Evolutionary conservation across 1,284 basidiomycete genomes (phyloP), one percentile per base, ranked within the genome.

Genomic region (Cutaneotrichosporon sp.): DNA sequence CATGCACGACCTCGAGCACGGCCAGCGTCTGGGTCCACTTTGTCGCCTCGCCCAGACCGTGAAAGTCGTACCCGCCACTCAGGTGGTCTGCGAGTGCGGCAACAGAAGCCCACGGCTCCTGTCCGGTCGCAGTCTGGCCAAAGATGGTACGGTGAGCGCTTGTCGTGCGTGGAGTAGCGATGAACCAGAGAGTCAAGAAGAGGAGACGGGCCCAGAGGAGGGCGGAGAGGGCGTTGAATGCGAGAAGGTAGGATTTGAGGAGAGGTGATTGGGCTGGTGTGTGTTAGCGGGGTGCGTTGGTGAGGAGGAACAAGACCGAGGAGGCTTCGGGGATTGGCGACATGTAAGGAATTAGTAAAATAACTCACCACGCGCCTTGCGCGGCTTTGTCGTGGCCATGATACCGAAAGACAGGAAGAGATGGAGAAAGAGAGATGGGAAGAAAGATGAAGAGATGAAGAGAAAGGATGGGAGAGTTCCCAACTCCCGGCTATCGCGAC

Each of bases 21-120:
- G 94, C 94, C 52, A 87, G 85, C 30, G 85, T 90, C 82, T 97
- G 94, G 4, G 95, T 90, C 67, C 87, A 82, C 31, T 87, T 85
- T 2, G 90, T 89, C 50, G 83, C 80, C 8, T 79, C 69, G 53
- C 91, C 92, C 0, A 92, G 83, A 4, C 73, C 69, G 36, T 74
- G 63, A 64, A 72, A 77, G 57, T 76, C 66, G 68, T 80, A 80
- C n/a, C 70, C 53, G 79, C 84, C 53, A 74, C 73, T 69, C 84
- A 90, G 2, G 85, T 84, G 30, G 85, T 86, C 30, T 79, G 82
- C 1, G 86, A 81, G 22, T 83, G 81, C 32, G 73, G 78, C 56
- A 40, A 59, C 40, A 16, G 30, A 38, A 18, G 52, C 16, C 57
- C 49, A 32, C 4, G 64, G 64, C 18, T 55, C 26, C 26, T 49